Conservation (phyloP, 148 eudicot genomes). For the Limonium bicolor region DNA sequence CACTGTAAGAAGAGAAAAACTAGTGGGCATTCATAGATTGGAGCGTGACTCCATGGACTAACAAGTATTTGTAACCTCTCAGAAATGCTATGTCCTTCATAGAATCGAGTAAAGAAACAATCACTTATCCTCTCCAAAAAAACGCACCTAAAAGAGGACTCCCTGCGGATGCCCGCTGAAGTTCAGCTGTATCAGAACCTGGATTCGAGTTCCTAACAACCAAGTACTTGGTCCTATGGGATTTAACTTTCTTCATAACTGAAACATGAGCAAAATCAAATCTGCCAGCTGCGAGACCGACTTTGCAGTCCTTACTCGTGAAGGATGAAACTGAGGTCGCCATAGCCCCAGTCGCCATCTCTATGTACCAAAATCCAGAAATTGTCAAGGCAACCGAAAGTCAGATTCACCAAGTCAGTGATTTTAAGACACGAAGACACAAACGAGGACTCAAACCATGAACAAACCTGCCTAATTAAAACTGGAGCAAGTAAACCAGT, state of each 20-base stretch:
- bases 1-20: constrained; percentile 43
- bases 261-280: constrained; percentile 56
- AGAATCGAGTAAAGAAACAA: neutral
- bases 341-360: constrained; percentile 72
- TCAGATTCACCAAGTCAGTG: too few relatives aligned
- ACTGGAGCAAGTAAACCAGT: too few relatives aligned
- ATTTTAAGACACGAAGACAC: too few relatives aligned
- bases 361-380: too few relatives aligned
- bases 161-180: constrained; percentile 83
- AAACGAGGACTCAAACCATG: too few relatives aligned
- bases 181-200: constrained; percentile 73
- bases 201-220: constrained; percentile 53
- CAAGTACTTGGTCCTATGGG: constrained; percentile 28
- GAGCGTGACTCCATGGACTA: too few relatives aligned
- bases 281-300: constrained; percentile 43
- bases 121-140: neutral
- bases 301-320: constrained; percentile 36
- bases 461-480: too few relatives aligned
- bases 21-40: too few relatives aligned
- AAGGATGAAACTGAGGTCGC: constrained; percentile 53
- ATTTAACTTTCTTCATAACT: constrained; percentile 29
- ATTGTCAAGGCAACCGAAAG: too few relatives aligned
- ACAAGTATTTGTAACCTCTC: neutral
- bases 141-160: constrained; percentile 65
- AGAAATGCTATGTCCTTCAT: neutral